A percentile compares a stretch with the other conserved stretches of the same genome.
Evolutionary conservation across 2,329 filamentous ascomycete genomes (phyloP).

Genomic region (Dothideomycetes sp.): DNA sequence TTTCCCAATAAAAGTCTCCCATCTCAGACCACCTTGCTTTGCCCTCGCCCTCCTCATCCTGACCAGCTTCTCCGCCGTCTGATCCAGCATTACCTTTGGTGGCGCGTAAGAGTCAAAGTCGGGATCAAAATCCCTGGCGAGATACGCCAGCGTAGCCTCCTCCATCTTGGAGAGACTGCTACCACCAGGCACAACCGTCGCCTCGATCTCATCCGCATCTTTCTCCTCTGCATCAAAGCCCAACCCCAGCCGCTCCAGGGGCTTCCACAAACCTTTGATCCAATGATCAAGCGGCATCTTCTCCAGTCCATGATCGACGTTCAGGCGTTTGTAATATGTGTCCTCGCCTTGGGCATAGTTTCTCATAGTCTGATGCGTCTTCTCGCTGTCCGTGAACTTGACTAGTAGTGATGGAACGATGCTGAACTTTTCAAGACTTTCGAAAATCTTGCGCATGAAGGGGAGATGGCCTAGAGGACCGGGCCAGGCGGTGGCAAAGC

Average conservation of each 20-base stretch:
- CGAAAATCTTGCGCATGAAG: conserved; percentile 28
- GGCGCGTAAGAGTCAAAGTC: conserved; percentile 32
- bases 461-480: conserved; percentile 31
- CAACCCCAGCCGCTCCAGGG: neutral
- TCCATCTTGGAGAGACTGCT: conserved; percentile 35
- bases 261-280: conserved; percentile 29
- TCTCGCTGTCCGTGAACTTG: conserved; percentile 41
- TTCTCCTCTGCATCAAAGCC: conserved; percentile 15
- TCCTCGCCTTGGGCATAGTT: conserved; percentile 35
- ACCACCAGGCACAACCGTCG: conserved; percentile 26
- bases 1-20: conserved; percentile 21
- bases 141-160: conserved; percentile 27
- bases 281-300: conserved; percentile 36
- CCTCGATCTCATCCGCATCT: neutral
- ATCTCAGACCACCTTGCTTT: conserved; percentile 19
- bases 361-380: conserved; percentile 35
- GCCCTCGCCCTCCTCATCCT: conserved; percentile 33
- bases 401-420: conserved; percentile 39
- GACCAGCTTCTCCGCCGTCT: conserved; percentile 37
- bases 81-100: conserved; percentile 31
- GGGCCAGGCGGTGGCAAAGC: conserved; percentile 35
- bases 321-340: conserved; percentile 40
- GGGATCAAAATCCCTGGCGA: conserved; percentile 26
- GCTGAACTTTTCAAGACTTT: conserved; percentile 33
- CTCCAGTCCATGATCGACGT: conserved; percentile 34